phyloP scores from a whole-genome alignment of 139 green algal genomes.

The Closterium sp. region DNA sequence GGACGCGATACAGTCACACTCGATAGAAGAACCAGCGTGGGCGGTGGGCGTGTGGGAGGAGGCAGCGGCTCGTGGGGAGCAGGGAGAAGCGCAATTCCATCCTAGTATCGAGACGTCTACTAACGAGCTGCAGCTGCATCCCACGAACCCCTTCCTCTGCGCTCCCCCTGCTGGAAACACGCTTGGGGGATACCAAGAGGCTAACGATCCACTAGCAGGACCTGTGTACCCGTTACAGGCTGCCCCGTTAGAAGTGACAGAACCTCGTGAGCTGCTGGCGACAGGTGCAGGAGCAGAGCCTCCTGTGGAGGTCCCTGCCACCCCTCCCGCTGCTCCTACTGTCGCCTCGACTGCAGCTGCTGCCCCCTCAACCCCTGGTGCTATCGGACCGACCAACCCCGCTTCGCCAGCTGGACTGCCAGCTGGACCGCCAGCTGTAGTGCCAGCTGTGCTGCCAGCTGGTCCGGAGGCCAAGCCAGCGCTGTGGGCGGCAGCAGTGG shows the following conservation, averaged over 20 bases:
- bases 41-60: background rate
- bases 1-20: background rate
- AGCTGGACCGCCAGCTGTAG: too few relatives aligned
- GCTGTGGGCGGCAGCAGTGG: background rate
- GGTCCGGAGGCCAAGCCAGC: background rate
- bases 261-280: too few relatives aligned
- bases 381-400: background rate
- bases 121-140: background rate
- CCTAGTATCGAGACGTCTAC: background rate
- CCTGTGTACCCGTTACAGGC: background rate
- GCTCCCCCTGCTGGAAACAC: background rate
- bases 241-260: background rate
- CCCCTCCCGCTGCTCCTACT: background rate
- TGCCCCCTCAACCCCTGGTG: background rate
- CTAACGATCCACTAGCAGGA: background rate
- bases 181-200: background rate
- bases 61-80: background rate
- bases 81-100: background rate
- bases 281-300: too few relatives aligned
- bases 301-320: background rate
- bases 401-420: background rate
- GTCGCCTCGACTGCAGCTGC: too few relatives aligned
- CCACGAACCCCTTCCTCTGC: background rate
- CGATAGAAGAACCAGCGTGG: background rate
- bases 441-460: background rate